A percentile compares a stretch with the other conserved stretches of the same genome.
These are phyloP conservation scores for Lasiodiplodia theobromae DNA, from an alignment of 2,329 filamentous ascomycete genomes.

Conservation along the genomic window DNA sequence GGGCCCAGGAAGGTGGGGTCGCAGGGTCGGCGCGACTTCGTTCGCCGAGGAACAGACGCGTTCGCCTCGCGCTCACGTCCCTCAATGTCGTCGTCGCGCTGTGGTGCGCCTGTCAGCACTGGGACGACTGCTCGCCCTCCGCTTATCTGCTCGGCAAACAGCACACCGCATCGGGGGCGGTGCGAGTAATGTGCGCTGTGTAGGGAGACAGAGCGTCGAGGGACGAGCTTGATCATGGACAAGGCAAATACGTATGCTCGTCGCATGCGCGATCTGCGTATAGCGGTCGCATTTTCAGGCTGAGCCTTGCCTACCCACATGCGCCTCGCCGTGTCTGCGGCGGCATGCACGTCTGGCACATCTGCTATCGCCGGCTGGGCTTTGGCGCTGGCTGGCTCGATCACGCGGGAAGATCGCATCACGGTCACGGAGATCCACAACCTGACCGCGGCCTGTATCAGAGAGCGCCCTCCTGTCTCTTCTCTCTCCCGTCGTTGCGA, in stretches of 20 bases:
- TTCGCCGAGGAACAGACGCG: conserved; percentile 6
- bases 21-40: conserved; percentile 23
- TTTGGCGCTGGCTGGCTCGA: conserved; percentile 25
- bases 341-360: conserved; percentile 24
- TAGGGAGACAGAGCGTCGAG: not conserved
- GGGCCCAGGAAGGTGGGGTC: not conserved
- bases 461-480: not conserved
- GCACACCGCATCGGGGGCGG: not conserved
- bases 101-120: not conserved
- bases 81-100: conserved; percentile 8
- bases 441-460: conserved; percentile 22
- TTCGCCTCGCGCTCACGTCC: conserved; percentile 17
- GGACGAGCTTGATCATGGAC: not conserved
- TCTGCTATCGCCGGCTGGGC: conserved; percentile 19
- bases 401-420: conserved; percentile 28
- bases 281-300: not conserved
- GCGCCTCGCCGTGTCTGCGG: conserved; percentile 15
- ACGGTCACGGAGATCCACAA: conserved; percentile 26
- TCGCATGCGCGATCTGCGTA: not conserved
- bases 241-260: not conserved
- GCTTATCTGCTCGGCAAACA: conserved; percentile 10
- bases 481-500: conserved; percentile 9
- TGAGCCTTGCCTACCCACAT: conserved; percentile 5
- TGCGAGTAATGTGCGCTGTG: conserved; percentile 12
- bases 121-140: conserved; percentile 11